phyloP scores from a whole-genome alignment of 2,329 filamentous ascomycete genomes.

The Leptodontidium sp. region DNA sequence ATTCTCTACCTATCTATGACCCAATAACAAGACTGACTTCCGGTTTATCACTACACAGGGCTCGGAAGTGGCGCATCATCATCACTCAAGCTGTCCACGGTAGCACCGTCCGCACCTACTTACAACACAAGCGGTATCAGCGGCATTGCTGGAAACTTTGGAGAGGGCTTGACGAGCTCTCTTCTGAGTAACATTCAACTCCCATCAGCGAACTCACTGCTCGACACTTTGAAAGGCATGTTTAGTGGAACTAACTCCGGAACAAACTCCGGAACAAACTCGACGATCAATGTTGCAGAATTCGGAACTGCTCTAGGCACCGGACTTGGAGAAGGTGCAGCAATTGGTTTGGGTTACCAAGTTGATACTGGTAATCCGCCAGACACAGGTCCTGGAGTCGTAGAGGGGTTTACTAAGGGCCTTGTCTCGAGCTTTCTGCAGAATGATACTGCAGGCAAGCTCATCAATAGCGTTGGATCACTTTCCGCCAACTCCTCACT shows the following conservation, averaged over 20 bases:
- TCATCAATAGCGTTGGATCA: constrained; percentile 22
- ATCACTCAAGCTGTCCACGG: constrained; percentile 8
- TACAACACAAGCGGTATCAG: constrained; percentile 25
- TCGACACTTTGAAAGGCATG: neutral
- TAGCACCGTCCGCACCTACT: neutral
- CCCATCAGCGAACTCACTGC: constrained; percentile 6
- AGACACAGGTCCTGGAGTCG: constrained; percentile 28
- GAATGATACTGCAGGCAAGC: constrained; percentile 46
- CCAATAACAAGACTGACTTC: neutral
- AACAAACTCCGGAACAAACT: neutral
- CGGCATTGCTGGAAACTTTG: constrained; percentile 28
- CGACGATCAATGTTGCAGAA: constrained; percentile 13
- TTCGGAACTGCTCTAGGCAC: constrained; percentile 27
- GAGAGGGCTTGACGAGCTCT: constrained; percentile 24
- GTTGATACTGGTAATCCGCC: neutral
- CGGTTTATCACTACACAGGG: neutral
- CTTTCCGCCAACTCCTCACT: too few species aligned
- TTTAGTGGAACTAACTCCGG: neutral
- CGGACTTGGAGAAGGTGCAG: constrained; percentile 34
- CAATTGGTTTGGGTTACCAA: constrained; percentile 35
- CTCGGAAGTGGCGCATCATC: constrained; percentile 22
- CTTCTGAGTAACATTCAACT: constrained; percentile 18
- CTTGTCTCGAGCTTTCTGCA: constrained; percentile 47
- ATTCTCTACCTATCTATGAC: too few species aligned
- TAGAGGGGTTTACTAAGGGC: constrained; percentile 42